These are phyloP conservation scores for Chrysopogon serrulatus DNA, from an alignment of 176 grass and related monocot species.

Conservation along the genomic window DNA sequence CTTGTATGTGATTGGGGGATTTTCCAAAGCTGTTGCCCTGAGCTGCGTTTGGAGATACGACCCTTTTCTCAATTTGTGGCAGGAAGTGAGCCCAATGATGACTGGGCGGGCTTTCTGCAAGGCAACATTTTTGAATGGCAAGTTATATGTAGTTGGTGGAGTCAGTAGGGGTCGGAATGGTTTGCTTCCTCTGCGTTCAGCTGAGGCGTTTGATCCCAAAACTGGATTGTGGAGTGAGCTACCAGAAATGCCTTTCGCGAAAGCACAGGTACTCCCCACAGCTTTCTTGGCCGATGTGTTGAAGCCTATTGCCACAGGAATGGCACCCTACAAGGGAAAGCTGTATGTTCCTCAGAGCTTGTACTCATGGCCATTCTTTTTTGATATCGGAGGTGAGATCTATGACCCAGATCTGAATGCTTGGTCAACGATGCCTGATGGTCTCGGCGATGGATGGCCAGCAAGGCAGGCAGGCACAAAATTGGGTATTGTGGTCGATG, in stretches of 20 bases:
- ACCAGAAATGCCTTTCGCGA: conserved; percentile 76
- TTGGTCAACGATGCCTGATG: conserved; percentile 66
- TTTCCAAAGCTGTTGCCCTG: conserved; percentile 67
- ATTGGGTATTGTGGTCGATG: conserved; percentile 60
- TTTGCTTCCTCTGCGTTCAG: conserved; percentile 64
- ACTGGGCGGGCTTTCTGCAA: conserved; percentile 86
- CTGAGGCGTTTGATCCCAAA: conserved; percentile 81
- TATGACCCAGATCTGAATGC: conserved; percentile 60
- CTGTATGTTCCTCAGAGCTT: conserved; percentile 89
- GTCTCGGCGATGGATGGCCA: conserved; percentile 91
- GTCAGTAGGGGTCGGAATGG: conserved; percentile 58
- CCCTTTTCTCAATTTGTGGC: conserved; percentile 69
- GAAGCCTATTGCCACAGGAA: conserved; percentile 81
- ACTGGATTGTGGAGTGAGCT: conserved; percentile 58
- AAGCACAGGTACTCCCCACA: conserved; percentile 62
- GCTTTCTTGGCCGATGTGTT: conserved; percentile 82
- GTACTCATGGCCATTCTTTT: conserved; percentile 89
- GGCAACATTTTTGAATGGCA: conserved; percentile 60
- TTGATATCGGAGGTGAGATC: conserved; percentile 86
- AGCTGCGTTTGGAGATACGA: conserved; percentile 71
- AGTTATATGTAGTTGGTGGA: conserved; percentile 87
- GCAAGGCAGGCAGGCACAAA: conserved; percentile 76
- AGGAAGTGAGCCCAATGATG: conserved; percentile 67
- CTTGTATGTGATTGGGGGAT: conserved; percentile 77
- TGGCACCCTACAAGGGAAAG: conserved; percentile 54